Percentiles rank a stretch among this genome's conserved stretches.
Evolutionary conservation across 164 flowering plant species (phyloP).

Genomic region (Macadamia tetraphylla): DNA sequence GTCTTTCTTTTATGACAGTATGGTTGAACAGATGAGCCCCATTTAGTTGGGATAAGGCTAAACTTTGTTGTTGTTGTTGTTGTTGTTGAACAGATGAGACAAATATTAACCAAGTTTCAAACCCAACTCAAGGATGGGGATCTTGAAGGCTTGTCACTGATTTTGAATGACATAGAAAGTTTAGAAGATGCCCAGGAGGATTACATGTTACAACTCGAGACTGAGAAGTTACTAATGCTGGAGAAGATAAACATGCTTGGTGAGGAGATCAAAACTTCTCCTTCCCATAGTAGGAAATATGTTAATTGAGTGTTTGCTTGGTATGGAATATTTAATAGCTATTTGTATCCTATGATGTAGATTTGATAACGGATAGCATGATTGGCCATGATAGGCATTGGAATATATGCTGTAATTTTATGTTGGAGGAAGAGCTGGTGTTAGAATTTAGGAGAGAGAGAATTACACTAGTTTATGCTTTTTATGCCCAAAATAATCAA

Average conservation of each 20-base stretch:
- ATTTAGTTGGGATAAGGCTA: no score
- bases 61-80: no score
- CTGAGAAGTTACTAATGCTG: slow-evolving; percentile 65
- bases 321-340: neutral
- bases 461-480: no score
- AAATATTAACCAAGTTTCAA: slow-evolving; percentile 43
- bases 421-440: no score
- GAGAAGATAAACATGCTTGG: slow-evolving; percentile 78
- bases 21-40: no score
- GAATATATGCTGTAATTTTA: no score
- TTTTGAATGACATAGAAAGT: slow-evolving; percentile 60
- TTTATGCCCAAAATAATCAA: no score
- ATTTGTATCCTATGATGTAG: neutral
- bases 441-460: no score
- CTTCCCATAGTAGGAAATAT: slow-evolving; percentile 26
- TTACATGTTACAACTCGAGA: slow-evolving; percentile 77
- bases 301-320: neutral
- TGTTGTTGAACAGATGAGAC: slow-evolving; percentile 48
- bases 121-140: slow-evolving; percentile 46
- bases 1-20: no score
- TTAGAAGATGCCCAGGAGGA: slow-evolving; percentile 58
- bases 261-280: slow-evolving; percentile 52
- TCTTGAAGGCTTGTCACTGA: slow-evolving; percentile 45
- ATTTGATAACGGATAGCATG: neutral
- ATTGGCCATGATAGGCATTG: neutral